Evolutionary conservation across 2,329 filamentous ascomycete genomes (phyloP).

Genomic region (Arthrinium puccinioides): DNA sequence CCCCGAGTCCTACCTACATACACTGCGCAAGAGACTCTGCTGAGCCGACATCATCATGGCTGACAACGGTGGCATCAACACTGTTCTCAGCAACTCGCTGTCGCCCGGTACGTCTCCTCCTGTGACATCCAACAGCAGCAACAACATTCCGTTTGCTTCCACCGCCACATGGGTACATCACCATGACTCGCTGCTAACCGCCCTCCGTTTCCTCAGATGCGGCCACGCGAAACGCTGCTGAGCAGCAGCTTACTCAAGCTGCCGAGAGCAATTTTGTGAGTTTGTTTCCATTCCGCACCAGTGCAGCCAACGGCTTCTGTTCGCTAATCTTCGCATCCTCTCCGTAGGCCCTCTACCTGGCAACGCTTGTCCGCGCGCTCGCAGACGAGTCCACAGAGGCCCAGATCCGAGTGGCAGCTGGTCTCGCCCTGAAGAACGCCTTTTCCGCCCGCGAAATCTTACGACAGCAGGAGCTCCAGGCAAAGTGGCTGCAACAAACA

Average conservation of each 20-base stretch:
- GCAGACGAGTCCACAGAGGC: slow-evolving; percentile 81
- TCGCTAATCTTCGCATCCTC: neutral
- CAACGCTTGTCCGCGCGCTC: slow-evolving; percentile 86
- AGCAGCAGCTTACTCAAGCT: slow-evolving; percentile 88
- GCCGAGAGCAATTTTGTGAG: slow-evolving; percentile 92
- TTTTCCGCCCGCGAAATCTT: slow-evolving; percentile 88
- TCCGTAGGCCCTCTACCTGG: slow-evolving; percentile 74
- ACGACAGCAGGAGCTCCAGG: slow-evolving; percentile 82
- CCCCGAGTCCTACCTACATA: too few relatives aligned
- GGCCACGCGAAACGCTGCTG: slow-evolving; percentile 79
- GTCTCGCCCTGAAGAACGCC: slow-evolving; percentile 95
- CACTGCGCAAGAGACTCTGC: slow-evolving; percentile 9
- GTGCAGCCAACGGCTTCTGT: slow-evolving; percentile 38
- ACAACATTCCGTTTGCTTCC: slow-evolving; percentile 3
- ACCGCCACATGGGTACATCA: slow-evolving; percentile 2
- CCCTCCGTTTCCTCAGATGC: slow-evolving; percentile 56
- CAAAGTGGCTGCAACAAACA: slow-evolving; percentile 84
- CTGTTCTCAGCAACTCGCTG: slow-evolving; percentile 94
- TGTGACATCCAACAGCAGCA: too few relatives aligned
- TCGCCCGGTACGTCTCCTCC: slow-evolving; percentile 70
- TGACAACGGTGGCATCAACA: slow-evolving; percentile 81
- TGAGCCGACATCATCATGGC: slow-evolving; percentile 37
- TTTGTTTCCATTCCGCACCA: too few relatives aligned
- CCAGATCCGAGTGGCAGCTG: slow-evolving; percentile 86
- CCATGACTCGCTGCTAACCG: slow-evolving; percentile 21